Evolutionary conservation across 192 early-diverging fungal genomes (phyloP), one percentile per base, ranked within the genome.

Genomic region (Mycoemilia scoparia): DNA sequence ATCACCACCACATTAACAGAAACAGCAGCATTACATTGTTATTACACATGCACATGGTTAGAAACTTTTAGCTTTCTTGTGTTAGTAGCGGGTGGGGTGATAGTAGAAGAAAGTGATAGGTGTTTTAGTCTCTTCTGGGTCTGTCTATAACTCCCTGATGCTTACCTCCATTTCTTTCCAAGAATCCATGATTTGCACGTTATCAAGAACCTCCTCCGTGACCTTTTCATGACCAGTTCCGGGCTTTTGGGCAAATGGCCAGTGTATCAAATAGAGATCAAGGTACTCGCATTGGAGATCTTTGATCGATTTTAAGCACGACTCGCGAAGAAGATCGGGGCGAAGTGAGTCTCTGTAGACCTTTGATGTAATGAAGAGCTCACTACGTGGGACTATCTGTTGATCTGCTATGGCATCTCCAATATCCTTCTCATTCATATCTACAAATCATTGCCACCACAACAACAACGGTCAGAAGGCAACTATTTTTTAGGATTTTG

Each of bases 231-330:
- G 5, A 6, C 38, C 43, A n/a, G 35, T 40, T 22, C 49, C 54
- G 10, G 59, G 54, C 24, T 56, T 54, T 25, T 76, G 61, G 3
- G 81, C 73, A 17, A 70, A 40, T 0, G 87, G 84, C 79, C 77
- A 90, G 61, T 90, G 87, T 39, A 88, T 69, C 23, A 91, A 54
- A 38, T 84, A 80, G 21, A 87, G 40, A 38, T 91, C 85, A 17
- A 91, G 46, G 45, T 91, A 85, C 17, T 75, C 66, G 21, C 79
- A 36, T 26, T 66, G 58, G 7, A 88, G 63, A 46, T 80, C 71
- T 20, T 59, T 41, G 9, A 88, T 63, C 2, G 82, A 74, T 8
- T 51, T 48, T 36, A 75, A 60, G 2, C 77, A 42, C 0, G 74
- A 77, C 16, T 51, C 51, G 5, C 42, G 36, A 0, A 89, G 74